Conservation (phyloP, 192 early-diverging fungal species). For the Thoreauomyces humboldtii region DNA sequence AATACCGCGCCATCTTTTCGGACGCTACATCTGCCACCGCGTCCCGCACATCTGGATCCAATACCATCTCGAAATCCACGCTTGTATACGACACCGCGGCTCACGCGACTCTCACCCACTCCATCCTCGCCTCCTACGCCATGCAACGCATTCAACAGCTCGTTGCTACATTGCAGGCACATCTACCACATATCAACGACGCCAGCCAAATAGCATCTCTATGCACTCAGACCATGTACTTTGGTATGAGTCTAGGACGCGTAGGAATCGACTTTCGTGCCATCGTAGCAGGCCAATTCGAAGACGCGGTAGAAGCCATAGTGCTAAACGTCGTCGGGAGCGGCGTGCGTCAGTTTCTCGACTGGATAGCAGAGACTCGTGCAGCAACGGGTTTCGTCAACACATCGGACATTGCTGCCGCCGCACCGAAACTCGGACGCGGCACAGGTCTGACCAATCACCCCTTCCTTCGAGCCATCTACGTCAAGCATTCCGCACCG, state of each 20-base stretch:
- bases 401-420: neutral
- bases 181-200: slow-evolving; percentile 60
- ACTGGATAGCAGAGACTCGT: slow-evolving; percentile 22
- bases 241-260: slow-evolving; percentile 73
- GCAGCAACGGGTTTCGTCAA: neutral
- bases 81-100: slow-evolving; percentile 18
- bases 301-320: slow-evolving; percentile 56
- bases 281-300: slow-evolving; percentile 57
- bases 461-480: slow-evolving; percentile 16
- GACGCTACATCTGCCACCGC: slow-evolving; percentile 9
- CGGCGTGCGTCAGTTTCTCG: slow-evolving; percentile 49
- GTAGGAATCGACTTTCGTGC: slow-evolving; percentile 76
- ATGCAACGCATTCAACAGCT: slow-evolving; percentile 46
- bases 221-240: slow-evolving; percentile 77
- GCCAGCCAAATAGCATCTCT: slow-evolving; percentile 41
- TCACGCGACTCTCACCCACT: slow-evolving; percentile 38
- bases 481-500: slow-evolving; percentile 15
- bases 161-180: slow-evolving; percentile 32
- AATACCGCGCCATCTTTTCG: slow-evolving; percentile 75
- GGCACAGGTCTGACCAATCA: neutral
- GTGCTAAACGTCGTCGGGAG: slow-evolving; percentile 47
- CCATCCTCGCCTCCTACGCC: slow-evolving; percentile 67
- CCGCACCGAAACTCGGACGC: neutral
- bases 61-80: slow-evolving; percentile 9
- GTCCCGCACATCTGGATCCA: neutral